Evolutionary conservation across 2,329 filamentous ascomycete species (phyloP), one percentile per base, ranked within the genome.

Genomic region (Diaporthe caulivora): DNA sequence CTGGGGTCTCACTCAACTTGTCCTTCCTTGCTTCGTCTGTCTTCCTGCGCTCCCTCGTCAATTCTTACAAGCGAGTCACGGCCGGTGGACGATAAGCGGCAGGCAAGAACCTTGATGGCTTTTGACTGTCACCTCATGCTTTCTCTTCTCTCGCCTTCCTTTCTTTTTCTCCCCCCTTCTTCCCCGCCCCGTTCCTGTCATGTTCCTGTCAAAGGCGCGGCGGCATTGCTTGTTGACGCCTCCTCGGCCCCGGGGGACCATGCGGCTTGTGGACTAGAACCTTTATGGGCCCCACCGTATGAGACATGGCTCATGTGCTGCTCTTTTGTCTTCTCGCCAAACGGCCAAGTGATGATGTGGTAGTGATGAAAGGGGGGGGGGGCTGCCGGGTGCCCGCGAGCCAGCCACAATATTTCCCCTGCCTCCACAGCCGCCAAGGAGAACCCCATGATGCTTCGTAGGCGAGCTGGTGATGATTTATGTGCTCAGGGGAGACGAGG

Each of bases 91-190:
- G 47, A 21, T 21, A 21, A 21, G n/a, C 10, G 21, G 21, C 44
- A 13, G 44, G 8, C 29, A 21, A 37, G 62, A 49, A 65, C 62
- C 62, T 29, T 65, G 62, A 65, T 65, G 62, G 62, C 8, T 15
- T 15, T 18, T 17, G 4, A 44, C 60, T 64, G 26, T 34, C 42
- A 51, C 10, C 17, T 34, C 15, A 40, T 65, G 44, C 29, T 26
- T 53, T 53, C 26, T 65, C 17, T 17, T 13, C 2, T 13, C 24
- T 24, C 15, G 8, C 24, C 15, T 53, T 49, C 21, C 26, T 18
- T 18, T 1, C 47, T 40, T 24, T 24, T 51, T 49, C 9, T 7
- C 26, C 58, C n/a, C n/a, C 13, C 11, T 40, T 40, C 37, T 40
- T 13, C 44, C 29, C 60, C 34, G 31, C 1, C n/a, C n/a, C 18